Conservation (phyloP, 345 rosid species). For the Citrus medica region DNA sequence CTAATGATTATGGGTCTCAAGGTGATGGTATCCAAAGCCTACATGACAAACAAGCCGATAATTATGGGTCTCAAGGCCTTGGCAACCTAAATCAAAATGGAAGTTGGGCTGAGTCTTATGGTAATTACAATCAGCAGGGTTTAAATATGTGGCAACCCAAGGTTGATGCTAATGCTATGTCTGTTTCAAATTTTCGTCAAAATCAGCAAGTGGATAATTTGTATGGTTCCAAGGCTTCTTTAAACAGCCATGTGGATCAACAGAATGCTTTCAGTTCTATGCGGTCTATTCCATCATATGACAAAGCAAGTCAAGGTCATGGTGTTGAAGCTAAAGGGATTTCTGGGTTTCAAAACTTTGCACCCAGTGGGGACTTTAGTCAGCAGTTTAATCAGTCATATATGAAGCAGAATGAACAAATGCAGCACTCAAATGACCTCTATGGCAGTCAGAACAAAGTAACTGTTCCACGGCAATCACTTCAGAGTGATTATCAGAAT, state of each 20-base stretch:
- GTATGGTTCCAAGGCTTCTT: conserved; percentile 38
- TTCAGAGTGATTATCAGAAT: conserved; percentile 56
- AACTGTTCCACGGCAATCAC: conserved; percentile 42
- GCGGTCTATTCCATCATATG: conserved; percentile 28
- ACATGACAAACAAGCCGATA: conserved; percentile 42
- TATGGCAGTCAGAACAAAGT: conserved; percentile 43
- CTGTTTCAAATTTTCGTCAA: conserved; percentile 38
- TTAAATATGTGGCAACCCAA: conserved; percentile 49
- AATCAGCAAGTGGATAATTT: conserved; percentile 43
- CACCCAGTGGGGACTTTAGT: conserved; percentile 33
- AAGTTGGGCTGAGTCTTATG: conserved; percentile 50
- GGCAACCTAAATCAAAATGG: conserved; percentile 38
- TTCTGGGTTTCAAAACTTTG: conserved; percentile 41
- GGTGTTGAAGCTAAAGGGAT: conserved; percentile 50
- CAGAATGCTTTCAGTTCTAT: conserved; percentile 34
- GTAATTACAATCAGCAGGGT: conserved; percentile 39
- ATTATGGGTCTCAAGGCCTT: conserved; percentile 34
- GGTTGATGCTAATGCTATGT: conserved; percentile 29
- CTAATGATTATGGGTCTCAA: conserved; percentile 37
- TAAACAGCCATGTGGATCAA: conserved; percentile 34
- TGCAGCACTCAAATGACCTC: conserved; percentile 46
- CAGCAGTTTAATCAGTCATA: conserved; percentile 49
- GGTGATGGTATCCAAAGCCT: conserved; percentile 39
- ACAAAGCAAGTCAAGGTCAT: conserved; percentile 32
- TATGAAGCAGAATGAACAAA: conserved; percentile 46